Percentiles rank a stretch among this genome's conserved stretches.
These are phyloP conservation scores for Pinus taeda DNA, from an alignment of 75 land plant genomes.

Conservation along the genomic window DNA sequence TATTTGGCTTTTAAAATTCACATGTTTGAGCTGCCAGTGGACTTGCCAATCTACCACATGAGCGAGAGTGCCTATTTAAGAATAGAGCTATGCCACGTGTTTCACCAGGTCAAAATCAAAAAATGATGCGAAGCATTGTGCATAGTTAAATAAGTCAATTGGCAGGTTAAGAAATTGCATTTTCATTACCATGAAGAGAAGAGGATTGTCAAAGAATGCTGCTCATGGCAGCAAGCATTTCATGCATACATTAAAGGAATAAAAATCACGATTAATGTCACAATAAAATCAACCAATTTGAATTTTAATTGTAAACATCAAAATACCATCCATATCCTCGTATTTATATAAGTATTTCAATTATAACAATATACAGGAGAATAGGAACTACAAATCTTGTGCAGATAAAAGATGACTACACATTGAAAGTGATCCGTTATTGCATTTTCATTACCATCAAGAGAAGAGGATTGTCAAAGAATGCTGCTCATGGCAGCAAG, in stretches of 20 bases:
- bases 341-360: neutral
- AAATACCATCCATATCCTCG: neutral
- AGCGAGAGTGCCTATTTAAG: too few species aligned
- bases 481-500: neutral
- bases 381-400: too few species aligned
- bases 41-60: too few species aligned
- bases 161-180: neutral
- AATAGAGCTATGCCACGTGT: too few species aligned
- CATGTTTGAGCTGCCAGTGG: too few species aligned
- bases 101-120: too few species aligned
- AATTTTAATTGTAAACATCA: neutral
- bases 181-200: neutral
- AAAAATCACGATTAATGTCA: neutral
- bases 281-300: neutral
- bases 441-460: neutral
- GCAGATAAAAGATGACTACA: too few species aligned
- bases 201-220: neutral
- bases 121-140: too few species aligned
- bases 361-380: neutral
- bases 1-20: too few species aligned
- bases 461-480: neutral
- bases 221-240: neutral
- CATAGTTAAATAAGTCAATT: neutral
- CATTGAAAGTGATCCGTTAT: too few species aligned
- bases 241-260: neutral